phyloP scores from a whole-genome alignment of 2,329 filamentous ascomycete species.

The Fusarium heterosporum region DNA sequence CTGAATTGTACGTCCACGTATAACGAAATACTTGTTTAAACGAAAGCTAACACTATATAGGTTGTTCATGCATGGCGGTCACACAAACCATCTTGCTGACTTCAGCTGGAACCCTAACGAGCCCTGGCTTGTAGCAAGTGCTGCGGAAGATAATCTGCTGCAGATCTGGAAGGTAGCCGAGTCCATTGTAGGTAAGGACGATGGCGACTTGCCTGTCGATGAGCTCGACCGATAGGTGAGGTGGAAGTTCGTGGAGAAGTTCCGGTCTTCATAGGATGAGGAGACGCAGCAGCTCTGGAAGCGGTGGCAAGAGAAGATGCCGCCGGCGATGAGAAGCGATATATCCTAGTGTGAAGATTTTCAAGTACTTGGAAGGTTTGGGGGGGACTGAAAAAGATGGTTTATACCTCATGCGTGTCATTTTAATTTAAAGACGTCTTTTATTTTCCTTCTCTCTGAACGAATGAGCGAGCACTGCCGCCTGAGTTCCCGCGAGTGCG shows the following conservation, averaged over 20 bases:
- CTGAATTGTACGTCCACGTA: constrained; percentile 79
- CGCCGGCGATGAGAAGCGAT: constrained; percentile 30
- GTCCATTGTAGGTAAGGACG: constrained; percentile 81
- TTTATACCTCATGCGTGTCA: constrained; percentile 3
- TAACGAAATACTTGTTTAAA: neutral
- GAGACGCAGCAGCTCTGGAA: constrained; percentile 44
- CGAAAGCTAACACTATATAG: constrained; percentile 57
- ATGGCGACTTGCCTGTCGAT: constrained; percentile 79
- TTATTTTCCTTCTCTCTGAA: neutral
- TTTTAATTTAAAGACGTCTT: constrained; percentile 3
- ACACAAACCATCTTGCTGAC: constrained; percentile 96
- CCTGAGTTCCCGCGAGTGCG: neutral
- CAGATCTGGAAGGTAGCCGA: constrained; percentile 94
- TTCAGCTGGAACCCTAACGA: constrained; percentile 99
- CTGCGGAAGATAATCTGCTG: constrained; percentile 95
- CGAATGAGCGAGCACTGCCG: neutral
- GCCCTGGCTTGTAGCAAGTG: constrained; percentile 95
- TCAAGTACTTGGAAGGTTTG: constrained; percentile 7
- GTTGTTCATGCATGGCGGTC: constrained; percentile 98
- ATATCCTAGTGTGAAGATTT: constrained; percentile 35
- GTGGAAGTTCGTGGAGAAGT: constrained; percentile 51
- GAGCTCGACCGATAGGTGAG: constrained; percentile 74
- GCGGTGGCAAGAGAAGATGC: constrained; percentile 32
- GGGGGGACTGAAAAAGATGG: constrained; percentile 3
- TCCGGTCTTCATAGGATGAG: constrained; percentile 50